phyloP scores from a whole-genome alignment of 257 asterid genomes.

The Nicotiana attenuata region DNA sequence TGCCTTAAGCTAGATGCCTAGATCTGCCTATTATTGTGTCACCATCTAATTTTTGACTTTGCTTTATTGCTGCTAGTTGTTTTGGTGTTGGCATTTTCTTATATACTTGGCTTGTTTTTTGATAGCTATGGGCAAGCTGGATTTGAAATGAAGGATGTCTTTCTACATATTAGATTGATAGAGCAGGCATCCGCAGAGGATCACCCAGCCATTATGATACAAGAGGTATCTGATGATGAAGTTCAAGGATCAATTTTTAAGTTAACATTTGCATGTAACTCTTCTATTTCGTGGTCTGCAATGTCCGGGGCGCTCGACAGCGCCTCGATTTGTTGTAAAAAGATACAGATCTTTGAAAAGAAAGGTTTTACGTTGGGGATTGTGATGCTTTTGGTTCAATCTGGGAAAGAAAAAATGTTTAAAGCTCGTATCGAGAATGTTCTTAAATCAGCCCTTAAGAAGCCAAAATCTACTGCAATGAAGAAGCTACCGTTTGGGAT shows the following conservation, averaged over 20 bases:
- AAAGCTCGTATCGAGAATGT: conserved; percentile 72
- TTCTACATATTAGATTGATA: conserved; percentile 84
- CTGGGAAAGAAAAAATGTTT: conserved; percentile 76
- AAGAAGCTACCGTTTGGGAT: conserved; percentile 87
- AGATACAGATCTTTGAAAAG: conserved; percentile 90
- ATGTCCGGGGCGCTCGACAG: conserved; percentile 88
- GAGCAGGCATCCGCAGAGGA: conserved; percentile 80
- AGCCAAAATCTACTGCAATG: conserved; percentile 53
- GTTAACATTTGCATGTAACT: conserved; percentile 90
- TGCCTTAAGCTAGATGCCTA: neutral
- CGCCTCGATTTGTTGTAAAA: conserved; percentile 81
- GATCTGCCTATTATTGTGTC: neutral
- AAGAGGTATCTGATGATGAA: conserved; percentile 65
- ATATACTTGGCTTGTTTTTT: conserved; percentile 11
- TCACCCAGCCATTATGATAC: conserved; percentile 73
- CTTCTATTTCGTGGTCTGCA: conserved; percentile 83
- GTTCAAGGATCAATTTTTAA: conserved; percentile 51
- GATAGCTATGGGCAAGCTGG: conserved; percentile 84
- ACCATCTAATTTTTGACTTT: neutral
- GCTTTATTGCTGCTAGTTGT: neutral
- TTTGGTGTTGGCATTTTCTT: neutral
- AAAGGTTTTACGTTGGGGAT: conserved; percentile 84
- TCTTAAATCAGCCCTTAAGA: conserved; percentile 64
- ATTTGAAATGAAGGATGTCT: conserved; percentile 96
- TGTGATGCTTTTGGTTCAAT: conserved; percentile 54